Base-by-base conservation (phyloP, 1,284 basidiomycete genomes). In the Bothia castanella region DNA sequence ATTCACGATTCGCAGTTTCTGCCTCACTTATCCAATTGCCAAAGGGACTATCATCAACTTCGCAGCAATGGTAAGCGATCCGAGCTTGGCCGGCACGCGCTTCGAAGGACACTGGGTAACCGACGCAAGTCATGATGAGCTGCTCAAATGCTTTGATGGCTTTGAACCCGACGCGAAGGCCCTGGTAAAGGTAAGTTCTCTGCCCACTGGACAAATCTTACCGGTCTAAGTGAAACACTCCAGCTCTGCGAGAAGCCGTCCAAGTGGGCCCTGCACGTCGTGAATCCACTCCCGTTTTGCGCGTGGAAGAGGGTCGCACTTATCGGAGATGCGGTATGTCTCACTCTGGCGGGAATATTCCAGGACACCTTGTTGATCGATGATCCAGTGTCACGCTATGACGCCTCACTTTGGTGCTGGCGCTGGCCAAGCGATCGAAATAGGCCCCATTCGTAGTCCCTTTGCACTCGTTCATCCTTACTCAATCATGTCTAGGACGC, bases 61-160 rank as follows among this genome's bases (percentile, higher is more conserved):
- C 20, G 74, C 70, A 10, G 72, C 70, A 5, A 69, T 72, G 32
- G 54, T 60, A n/a, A 66, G 66, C 16, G 61, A 69, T 16, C 69
- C 67, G 21, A 63, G 64, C 11, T 60, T 62, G 17, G 71, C 72
- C 45, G 68, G 67, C 17, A 69, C 68, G 5, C 42, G 47, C 6
- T 67, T 25, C 25, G 25, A 25, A 25, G 25, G 25, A 67, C 25
- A 25, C 9, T 25, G 25, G 25, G 25, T 25, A 9, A 9, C 25
- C 25, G 25, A 25, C 9, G 25, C 51, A 60, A 70, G 16, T 14
- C 40, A 31, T 20, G 44, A 55, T 20, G 44, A 43, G 19, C 49
- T 49, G 12, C 47, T 52, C 11, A 46, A 52, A 38, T 68, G 63
- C 25, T 25, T 25, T 9, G 25, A 25, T 25, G 25, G 5, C 25